phyloP scores from a whole-genome alignment of 2,329 filamentous ascomycete genomes.

The Coniella lustricola region DNA sequence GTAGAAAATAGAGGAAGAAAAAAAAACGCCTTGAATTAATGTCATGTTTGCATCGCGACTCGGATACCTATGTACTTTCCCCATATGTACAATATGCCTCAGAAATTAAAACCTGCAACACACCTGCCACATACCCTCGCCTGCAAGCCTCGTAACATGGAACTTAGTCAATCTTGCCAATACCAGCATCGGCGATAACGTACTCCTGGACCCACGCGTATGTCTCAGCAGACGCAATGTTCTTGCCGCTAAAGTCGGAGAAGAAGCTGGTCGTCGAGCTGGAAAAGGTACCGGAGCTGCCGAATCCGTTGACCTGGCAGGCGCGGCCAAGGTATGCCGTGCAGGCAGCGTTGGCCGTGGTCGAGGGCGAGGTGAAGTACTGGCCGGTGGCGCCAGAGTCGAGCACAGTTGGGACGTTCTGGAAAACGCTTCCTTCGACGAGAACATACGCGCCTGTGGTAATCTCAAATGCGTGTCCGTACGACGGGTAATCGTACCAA shows the following conservation, averaged over 20 bases:
- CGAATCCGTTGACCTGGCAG: constrained; percentile 41
- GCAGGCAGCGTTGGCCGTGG: constrained; percentile 34
- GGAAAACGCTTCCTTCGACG: constrained; percentile 52
- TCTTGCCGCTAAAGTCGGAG: constrained; percentile 16
- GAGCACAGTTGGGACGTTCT: constrained; percentile 40
- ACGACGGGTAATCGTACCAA: constrained; percentile 40
- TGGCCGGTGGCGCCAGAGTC: constrained; percentile 22
- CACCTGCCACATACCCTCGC: no score
- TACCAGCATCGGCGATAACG: constrained; percentile 11
- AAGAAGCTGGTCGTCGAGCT: constrained; percentile 14
- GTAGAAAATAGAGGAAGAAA: no score
- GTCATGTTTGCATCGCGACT: no score
- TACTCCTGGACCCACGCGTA: constrained; percentile 9
- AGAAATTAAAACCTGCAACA: no score
- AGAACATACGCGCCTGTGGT: constrained; percentile 37
- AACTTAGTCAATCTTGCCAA: constrained; percentile 10
- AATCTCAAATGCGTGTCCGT: constrained; percentile 52
- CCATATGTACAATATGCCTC: no score
- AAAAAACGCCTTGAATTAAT: no score
- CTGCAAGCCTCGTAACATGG: not conserved
- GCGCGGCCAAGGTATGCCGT: constrained; percentile 36
- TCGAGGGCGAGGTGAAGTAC: constrained; percentile 19
- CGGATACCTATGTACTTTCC: no score
- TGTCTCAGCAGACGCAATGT: constrained; percentile 12
- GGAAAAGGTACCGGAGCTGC: constrained; percentile 11